Evolutionary conservation across 139 green algal genomes (phyloP).

Genomic region (Marvania coccoides): DNA sequence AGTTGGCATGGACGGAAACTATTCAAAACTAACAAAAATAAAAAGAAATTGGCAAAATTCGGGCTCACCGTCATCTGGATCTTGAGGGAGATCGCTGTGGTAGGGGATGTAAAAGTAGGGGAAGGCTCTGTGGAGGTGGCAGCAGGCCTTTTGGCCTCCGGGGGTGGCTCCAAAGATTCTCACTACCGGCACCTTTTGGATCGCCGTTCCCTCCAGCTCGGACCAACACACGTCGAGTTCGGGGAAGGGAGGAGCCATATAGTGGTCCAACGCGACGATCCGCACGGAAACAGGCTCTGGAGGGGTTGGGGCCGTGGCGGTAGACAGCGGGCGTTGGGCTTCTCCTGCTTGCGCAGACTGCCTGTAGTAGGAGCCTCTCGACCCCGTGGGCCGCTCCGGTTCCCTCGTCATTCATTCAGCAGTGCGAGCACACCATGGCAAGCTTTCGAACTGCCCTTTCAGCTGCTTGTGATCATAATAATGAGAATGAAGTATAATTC

Average conservation of each 20-base stretch:
- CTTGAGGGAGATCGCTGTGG: slow-evolving; percentile 61
- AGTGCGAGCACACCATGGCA: no score
- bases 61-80: slow-evolving; percentile 43
- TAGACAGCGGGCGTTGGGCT: no score
- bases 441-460: no score
- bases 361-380: no score
- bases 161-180: slow-evolving; percentile 87
- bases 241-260: slow-evolving; percentile 67
- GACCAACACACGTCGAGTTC: slow-evolving; percentile 70
- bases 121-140: slow-evolving; percentile 89
- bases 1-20: no score
- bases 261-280: slow-evolving; percentile 77
- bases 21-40: slow-evolving; percentile 4
- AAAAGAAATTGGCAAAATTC: background rate
- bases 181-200: slow-evolving; percentile 79
- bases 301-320: background rate
- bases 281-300: slow-evolving; percentile 21
- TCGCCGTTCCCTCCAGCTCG: slow-evolving; percentile 37
- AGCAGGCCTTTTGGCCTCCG: slow-evolving; percentile 73
- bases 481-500: no score
- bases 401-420: no score
- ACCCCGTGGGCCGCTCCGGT: no score
- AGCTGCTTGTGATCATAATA: no score
- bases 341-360: no score
- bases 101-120: slow-evolving; percentile 94